phyloP scores from a whole-genome alignment of 1,284 basidiomycete species.

The Cutaneotrichosporon sp. region DNA sequence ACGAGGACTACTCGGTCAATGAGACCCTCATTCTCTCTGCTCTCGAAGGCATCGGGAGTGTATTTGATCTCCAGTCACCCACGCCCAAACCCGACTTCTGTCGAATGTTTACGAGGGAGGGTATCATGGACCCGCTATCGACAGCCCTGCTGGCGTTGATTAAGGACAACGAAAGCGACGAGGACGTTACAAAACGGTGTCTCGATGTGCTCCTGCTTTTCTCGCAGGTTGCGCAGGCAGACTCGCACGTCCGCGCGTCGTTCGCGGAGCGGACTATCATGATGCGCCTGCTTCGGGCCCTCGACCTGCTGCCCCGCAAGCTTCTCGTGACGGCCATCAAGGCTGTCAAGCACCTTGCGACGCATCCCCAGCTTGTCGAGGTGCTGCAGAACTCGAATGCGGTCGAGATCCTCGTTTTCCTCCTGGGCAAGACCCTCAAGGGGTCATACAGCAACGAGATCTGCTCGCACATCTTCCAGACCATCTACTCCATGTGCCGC shows the following conservation, averaged over 20 bases:
- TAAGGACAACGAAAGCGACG: slow-evolving; percentile 61
- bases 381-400: slow-evolving; percentile 93
- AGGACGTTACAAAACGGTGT: slow-evolving; percentile 78
- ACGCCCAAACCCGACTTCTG: slow-evolving; percentile 98
- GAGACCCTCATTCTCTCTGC: slow-evolving; percentile 89
- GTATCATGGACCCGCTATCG: slow-evolving; percentile 85
- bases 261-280: slow-evolving; percentile 84
- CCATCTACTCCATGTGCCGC: slow-evolving; percentile 90
- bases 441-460: slow-evolving; percentile 83
- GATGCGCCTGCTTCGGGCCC: slow-evolving; percentile 73
- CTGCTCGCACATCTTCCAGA: slow-evolving; percentile 75
- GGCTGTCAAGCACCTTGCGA: slow-evolving; percentile 92
- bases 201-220: slow-evolving; percentile 87
- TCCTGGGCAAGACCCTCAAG: slow-evolving; percentile 73
- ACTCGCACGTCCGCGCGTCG: slow-evolving; percentile 84
- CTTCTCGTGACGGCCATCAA: slow-evolving; percentile 85
- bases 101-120: slow-evolving; percentile 94
- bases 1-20: slow-evolving; percentile 89
- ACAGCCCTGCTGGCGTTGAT: slow-evolving; percentile 84
- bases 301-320: slow-evolving; percentile 73
- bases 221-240: slow-evolving; percentile 90
- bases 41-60: slow-evolving; percentile 86
- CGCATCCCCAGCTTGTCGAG: slow-evolving; percentile 82
- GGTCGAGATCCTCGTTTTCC: slow-evolving; percentile 78
- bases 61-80: slow-evolving; percentile 86